Evolutionary conservation across 306 rosid species (phyloP), one percentile per base, ranked within the genome.

Genomic region (Fagus crenata): DNA sequence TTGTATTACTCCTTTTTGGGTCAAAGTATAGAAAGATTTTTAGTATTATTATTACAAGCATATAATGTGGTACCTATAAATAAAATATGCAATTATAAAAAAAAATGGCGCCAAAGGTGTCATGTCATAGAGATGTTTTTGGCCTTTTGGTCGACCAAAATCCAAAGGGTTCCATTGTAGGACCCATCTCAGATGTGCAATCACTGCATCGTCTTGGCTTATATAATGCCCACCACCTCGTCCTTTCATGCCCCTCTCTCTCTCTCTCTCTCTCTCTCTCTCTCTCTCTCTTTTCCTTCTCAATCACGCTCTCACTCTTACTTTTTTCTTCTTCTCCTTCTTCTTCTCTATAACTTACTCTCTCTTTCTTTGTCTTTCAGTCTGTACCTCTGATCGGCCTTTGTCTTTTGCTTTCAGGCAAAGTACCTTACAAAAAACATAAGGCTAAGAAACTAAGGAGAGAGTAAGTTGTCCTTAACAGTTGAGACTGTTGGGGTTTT

Each of bases 61-160:
- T 22, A 22, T 22, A 22, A 22, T 22, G 28, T 22, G 28, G 28
- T 14, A 3, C 14, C 2, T 28, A 59, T 2, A 58, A 49, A 6
- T 36, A 37, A 65, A 28, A 64, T 36, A 36, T 1, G 12, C 18
- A 32, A 42, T 5, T 11, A 53, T 4, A 36, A 32, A 15, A 32
- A 15, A 69, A 60, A 70, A 49, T 55, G 77, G 77, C 74, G 75
- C 85, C 85, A 65, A 76, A 81, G 17, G 14, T 53, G 85, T 76
- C 85, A 72, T 67, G 75, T 75, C 78, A 64, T 9, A 9, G 56
- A 2, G 54, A 53, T 33, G 81, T 71, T 54, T 59, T 60, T 64
- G 49, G 63, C 76, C 84, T 22, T 22, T 22, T 22, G 28, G 28
- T 22, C 69, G 49, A 76, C 35, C 78, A 72, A 81, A 53, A 63